These are phyloP conservation scores for Scytalidium sp. DNA, from an alignment of 2,329 filamentous ascomycete species.

Conservation along the genomic window DNA sequence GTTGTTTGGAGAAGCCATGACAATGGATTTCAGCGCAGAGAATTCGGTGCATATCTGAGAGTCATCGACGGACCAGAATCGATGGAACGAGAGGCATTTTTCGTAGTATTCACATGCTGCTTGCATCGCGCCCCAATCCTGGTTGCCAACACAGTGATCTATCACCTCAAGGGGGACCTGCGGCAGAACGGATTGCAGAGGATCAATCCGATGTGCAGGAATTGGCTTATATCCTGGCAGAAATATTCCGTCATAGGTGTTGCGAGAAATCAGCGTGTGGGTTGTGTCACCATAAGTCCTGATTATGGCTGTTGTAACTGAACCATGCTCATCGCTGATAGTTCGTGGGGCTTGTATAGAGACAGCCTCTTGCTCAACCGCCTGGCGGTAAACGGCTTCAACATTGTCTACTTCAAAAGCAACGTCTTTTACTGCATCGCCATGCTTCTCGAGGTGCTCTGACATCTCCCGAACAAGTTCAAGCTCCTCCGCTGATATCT, in stretches of 20 bases:
- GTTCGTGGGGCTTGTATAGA: slow-evolving; percentile 60
- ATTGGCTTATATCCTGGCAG: slow-evolving; percentile 75
- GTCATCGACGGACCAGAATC: slow-evolving; percentile 97
- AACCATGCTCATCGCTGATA: slow-evolving; percentile 57
- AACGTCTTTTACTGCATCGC: slow-evolving; percentile 93
- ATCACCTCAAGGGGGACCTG: slow-evolving; percentile 68
- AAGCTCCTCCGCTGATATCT: slow-evolving; percentile 61
- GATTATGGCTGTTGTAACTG: slow-evolving; percentile 74
- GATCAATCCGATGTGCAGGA: slow-evolving; percentile 30
- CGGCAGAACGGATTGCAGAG: slow-evolving; percentile 47
- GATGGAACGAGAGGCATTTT: slow-evolving; percentile 84
- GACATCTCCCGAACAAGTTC: slow-evolving; percentile 71
- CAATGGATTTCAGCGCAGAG: slow-evolving; percentile 81
- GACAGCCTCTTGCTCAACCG: slow-evolving; percentile 61
- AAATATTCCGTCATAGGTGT: slow-evolving; percentile 70
- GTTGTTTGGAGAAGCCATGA: slow-evolving; percentile 84
- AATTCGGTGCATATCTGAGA: slow-evolving; percentile 90
- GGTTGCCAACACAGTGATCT: slow-evolving; percentile 97
- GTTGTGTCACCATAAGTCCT: slow-evolving; percentile 94
- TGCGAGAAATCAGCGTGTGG: slow-evolving; percentile 80
- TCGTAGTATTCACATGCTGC: slow-evolving; percentile 72
- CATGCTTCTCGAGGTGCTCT: slow-evolving; percentile 79
- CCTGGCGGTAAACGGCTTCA: slow-evolving; percentile 71
- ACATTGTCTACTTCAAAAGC: slow-evolving; percentile 93
- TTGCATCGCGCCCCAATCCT: slow-evolving; percentile 88